Evolutionary conservation across 495 filamentous ascomycete genomes (phyloP), one percentile per base, ranked within the genome.

Genomic region (Pyronema domesticum): DNA sequence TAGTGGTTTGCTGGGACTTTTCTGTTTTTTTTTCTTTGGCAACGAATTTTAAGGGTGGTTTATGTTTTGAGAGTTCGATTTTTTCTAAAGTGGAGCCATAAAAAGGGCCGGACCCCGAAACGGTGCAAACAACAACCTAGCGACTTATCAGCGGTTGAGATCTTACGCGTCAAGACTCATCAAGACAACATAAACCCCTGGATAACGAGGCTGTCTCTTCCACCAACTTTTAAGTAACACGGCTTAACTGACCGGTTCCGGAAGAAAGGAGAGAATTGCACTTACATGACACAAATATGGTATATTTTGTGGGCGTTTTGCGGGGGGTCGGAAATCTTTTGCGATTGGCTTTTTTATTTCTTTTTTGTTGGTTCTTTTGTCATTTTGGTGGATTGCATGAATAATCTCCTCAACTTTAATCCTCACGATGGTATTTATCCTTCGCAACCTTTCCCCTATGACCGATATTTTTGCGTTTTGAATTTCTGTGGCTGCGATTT

Each of bases 11-110:
- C 19, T 50, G 45, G 47, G 47, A 36, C 23, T 30, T 50, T 50
- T 50, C 47, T 34, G 47, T 35, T 50, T 50, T 50, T 50, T 50
- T 30, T 30, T 30, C 23, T 30, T 30, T 47, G 47, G 34, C 47
- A 50, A 50, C 47, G 47, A 50, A 19, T 47, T 36, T 50, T 36
- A 34, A 34, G 47, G 36, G 30, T 23, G 4, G 34, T 34, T 50
- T 35, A 19, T 19, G 45, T 47, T 47, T 47, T 30, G 23, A 30
- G 23, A 30, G 23, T 30, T 47, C 45, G 11, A 10, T 47, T 2
- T 50, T 5, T 50, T 50, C 36, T 13, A 4, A 50, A 23, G 30
- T 50, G 47, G 47, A 36, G 39, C 39, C 39, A 42, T 30, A 30
- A 30, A 30, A 42, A 50, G 18, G 47, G 47, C 47, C 30, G 47